Evolutionary conservation across 2,329 filamentous ascomycete genomes (phyloP).

Genomic region (Trichoderma citrinoviride): DNA sequence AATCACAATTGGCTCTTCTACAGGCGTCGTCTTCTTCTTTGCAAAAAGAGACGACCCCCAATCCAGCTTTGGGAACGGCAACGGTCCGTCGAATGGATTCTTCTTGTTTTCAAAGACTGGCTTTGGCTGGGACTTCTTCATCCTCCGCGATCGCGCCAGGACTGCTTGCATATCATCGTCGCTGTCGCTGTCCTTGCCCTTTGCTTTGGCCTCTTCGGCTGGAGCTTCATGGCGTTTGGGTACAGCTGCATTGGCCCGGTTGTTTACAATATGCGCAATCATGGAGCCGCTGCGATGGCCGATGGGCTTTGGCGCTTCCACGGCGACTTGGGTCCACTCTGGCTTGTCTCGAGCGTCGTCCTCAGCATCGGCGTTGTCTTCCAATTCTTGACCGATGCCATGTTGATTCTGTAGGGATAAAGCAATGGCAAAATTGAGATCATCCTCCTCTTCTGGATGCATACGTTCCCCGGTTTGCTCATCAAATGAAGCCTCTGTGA

Average conservation of each 20-base stretch:
- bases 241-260: constrained; percentile 62
- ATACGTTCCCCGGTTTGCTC: constrained; percentile 39
- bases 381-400: constrained; percentile 36
- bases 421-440: constrained; percentile 77
- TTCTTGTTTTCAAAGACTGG: constrained; percentile 51
- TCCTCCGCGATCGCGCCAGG: constrained; percentile 66
- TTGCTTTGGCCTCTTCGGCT: constrained; percentile 2
- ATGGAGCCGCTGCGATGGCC: constrained; percentile 50
- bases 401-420: constrained; percentile 74
- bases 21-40: constrained; percentile 36
- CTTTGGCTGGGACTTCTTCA: constrained; percentile 46
- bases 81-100: constrained; percentile 69
- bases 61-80: constrained; percentile 87
- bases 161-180: constrained; percentile 79
- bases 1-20: constrained; percentile 26
- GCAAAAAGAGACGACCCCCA: constrained; percentile 61
- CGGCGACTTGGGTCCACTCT: constrained; percentile 56
- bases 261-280: constrained; percentile 73
- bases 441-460: constrained; percentile 49
- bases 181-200: constrained; percentile 63
- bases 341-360: constrained; percentile 48
- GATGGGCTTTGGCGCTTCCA: constrained; percentile 50
- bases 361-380: constrained; percentile 45
- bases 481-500: constrained; percentile 21
- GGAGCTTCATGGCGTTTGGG: constrained; percentile 38